Evolutionary conservation across 805 yeast species (phyloP).

Genomic region (Debaryomyces maramus): DNA sequence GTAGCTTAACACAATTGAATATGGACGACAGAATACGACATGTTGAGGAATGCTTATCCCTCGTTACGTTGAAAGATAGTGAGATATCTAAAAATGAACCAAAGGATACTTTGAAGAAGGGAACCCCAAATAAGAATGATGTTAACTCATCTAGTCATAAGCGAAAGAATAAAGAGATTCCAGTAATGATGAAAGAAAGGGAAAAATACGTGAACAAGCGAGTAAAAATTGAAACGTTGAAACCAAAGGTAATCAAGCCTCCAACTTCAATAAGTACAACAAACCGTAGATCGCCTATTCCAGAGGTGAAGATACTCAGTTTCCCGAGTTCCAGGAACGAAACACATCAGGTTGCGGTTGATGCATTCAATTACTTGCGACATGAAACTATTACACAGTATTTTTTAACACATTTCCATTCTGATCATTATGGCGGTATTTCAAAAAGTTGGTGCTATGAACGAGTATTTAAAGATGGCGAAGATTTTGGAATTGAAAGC

Average conservation of each 20-base stretch:
- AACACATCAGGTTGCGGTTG: constrained; percentile 53
- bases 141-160: constrained; percentile 26
- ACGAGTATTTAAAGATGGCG: constrained; percentile 30
- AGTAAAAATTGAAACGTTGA: background rate
- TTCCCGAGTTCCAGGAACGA: constrained; percentile 30
- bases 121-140: constrained; percentile 16
- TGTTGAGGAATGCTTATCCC: constrained; percentile 53
- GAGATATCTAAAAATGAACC: background rate
- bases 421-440: constrained; percentile 92
- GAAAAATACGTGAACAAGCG: constrained; percentile 15
- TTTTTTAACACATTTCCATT: constrained; percentile 81
- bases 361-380: constrained; percentile 59
- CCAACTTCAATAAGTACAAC: constrained; percentile 11
- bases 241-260: constrained; percentile 10
- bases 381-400: constrained; percentile 50
- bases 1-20: constrained; percentile 36
- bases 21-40: constrained; percentile 50
- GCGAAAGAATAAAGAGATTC: constrained; percentile 6
- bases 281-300: constrained; percentile 41
- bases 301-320: constrained; percentile 51
- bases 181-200: constrained; percentile 11
- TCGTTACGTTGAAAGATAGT: constrained; percentile 27
- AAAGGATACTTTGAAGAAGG: background rate
- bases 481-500: constrained; percentile 20
- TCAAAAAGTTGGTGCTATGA: constrained; percentile 67